A percentile compares a stretch with the other conserved stretches of the same genome.
phyloP scores from a whole-genome alignment of 2,329 filamentous ascomycete species.

The Gaeumannomyces sp. region DNA sequence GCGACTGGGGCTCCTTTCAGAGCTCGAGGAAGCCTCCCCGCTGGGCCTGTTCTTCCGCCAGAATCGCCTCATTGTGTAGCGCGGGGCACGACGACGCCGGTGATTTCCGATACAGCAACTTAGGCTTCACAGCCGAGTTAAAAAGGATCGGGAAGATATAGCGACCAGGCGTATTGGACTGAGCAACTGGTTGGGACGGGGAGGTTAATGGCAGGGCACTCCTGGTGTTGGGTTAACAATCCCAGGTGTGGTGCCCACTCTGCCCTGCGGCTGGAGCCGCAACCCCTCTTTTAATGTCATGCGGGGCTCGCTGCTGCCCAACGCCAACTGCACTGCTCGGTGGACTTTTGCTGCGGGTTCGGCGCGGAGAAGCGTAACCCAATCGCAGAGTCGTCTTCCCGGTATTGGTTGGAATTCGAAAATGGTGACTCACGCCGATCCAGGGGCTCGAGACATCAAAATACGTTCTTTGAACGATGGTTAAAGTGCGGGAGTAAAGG shows the following conservation, averaged over 20 bases:
- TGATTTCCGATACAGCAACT: background rate
- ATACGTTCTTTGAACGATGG: too few species aligned
- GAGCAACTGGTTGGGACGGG: background rate
- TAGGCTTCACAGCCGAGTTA: conserved; percentile 3
- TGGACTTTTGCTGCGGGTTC: too few species aligned
- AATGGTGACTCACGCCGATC: too few species aligned
- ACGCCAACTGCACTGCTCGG: too few species aligned
- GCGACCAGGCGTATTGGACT: background rate
- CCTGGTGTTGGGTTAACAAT: background rate
- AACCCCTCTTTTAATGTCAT: background rate
- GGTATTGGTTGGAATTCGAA: too few species aligned
- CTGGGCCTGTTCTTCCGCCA: background rate
- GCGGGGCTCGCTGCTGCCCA: background rate
- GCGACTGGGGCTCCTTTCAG: background rate
- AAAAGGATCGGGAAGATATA: background rate
- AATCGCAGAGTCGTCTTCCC: too few species aligned
- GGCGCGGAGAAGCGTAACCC: too few species aligned
- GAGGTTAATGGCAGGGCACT: background rate
- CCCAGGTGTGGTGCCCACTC: background rate
- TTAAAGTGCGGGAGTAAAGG: too few species aligned
- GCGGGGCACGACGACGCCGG: background rate
- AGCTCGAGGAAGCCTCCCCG: conserved; percentile 4
- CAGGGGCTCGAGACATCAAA: too few species aligned
- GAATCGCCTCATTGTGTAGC: background rate
- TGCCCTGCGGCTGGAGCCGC: background rate